Evolutionary conservation across 2,329 filamentous ascomycete genomes (phyloP).

Genomic region (Botryotinia calthae): DNA sequence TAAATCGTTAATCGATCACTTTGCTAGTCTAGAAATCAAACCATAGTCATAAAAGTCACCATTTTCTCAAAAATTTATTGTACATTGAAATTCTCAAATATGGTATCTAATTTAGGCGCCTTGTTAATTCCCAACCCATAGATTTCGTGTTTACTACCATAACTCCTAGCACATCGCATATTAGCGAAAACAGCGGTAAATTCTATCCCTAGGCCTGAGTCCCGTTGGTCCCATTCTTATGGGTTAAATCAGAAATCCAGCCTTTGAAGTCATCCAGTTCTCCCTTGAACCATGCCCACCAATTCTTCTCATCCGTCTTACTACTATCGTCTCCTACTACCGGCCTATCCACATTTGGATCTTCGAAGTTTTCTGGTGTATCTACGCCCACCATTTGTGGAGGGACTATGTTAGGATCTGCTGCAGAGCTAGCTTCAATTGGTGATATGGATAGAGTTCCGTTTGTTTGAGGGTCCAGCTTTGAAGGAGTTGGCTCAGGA

Average conservation of each 20-base stretch:
- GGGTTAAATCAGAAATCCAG: constrained; percentile 26
- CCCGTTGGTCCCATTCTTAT: constrained; percentile 9
- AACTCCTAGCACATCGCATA: neutral
- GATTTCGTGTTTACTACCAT: neutral
- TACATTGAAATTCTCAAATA: neutral
- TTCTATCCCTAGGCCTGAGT: neutral
- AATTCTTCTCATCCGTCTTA: constrained; percentile 38
- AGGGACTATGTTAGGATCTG: constrained; percentile 32
- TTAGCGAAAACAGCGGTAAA: neutral
- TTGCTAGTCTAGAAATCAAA: neutral
- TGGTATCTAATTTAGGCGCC: constrained; percentile 10
- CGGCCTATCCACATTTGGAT: constrained; percentile 30
- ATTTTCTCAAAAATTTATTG: neutral
- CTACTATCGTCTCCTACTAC: constrained; percentile 30
- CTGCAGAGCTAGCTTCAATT: constrained; percentile 33
- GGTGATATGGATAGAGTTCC: constrained; percentile 34
- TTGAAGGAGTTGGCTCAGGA: constrained; percentile 38
- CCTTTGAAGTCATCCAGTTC: constrained; percentile 45
- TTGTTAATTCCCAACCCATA: neutral
- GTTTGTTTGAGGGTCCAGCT: constrained; percentile 23
- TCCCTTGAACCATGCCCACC: constrained; percentile 53
- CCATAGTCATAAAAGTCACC: neutral
- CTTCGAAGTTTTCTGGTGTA: constrained; percentile 27
- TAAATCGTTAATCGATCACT: neutral
- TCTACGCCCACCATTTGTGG: constrained; percentile 36